These are phyloP conservation scores for Erodium texanum DNA, from an alignment of 441 rosid genomes.

Conservation along the genomic window DNA sequence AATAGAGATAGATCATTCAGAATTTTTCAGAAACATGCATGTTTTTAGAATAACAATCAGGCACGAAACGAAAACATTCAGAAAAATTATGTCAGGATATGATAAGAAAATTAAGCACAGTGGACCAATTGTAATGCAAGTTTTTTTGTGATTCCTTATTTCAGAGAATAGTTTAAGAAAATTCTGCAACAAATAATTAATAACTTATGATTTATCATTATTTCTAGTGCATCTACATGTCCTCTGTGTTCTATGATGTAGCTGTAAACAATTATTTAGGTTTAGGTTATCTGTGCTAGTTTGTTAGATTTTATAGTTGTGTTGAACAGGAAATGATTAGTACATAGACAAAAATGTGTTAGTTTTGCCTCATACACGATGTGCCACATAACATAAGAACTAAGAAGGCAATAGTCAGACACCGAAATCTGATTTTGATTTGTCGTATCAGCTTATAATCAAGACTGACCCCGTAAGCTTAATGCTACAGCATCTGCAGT, in stretches of 20 bases:
- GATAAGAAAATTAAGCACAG: neutral
- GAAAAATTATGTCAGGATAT: neutral
- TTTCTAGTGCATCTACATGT: too few relatives aligned
- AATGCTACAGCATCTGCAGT: too few relatives aligned
- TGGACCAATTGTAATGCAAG: neutral
- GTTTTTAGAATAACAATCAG: neutral
- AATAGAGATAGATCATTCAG: conserved; percentile 6
- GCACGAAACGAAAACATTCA: neutral
- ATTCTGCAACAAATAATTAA: neutral
- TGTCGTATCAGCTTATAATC: too few relatives aligned
- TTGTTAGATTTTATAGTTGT: too few relatives aligned
- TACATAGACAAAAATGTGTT: too few relatives aligned
- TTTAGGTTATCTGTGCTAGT: neutral
- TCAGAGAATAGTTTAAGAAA: neutral
- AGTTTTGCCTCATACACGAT: too few relatives aligned
- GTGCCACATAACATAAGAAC: too few relatives aligned
- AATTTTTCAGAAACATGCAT: neutral
- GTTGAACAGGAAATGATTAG: too few relatives aligned
- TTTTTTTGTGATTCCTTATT: neutral
- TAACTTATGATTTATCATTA: too few relatives aligned
- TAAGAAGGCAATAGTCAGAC: too few relatives aligned
- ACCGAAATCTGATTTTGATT: too few relatives aligned
- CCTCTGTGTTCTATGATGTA: neutral
- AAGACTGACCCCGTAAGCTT: too few relatives aligned
- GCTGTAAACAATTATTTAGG: neutral